These are phyloP conservation scores for Trapa incisa DNA, from an alignment of 345 rosid species.

Conservation along the genomic window DNA sequence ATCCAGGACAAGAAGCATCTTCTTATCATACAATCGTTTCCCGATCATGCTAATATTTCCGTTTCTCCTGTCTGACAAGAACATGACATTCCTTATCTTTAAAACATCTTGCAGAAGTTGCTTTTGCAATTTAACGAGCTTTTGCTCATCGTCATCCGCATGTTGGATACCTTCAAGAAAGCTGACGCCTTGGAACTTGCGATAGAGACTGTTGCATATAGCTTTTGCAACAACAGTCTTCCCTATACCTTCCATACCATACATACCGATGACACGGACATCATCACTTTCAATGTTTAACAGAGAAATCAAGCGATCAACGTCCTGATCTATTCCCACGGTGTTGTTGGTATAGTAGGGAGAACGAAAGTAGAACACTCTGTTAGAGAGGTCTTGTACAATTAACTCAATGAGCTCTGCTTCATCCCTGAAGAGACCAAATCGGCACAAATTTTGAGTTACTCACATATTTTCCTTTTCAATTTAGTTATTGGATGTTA, in stretches of 20 bases:
- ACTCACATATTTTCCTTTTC: too few species aligned
- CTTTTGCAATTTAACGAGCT: not conserved
- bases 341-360: not conserved
- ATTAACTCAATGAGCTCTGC: not conserved
- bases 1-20: slow-evolving; percentile 3
- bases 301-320: not conserved
- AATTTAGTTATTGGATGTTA: too few species aligned
- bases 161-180: not conserved
- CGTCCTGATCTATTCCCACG: not conserved
- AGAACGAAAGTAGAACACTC: not conserved
- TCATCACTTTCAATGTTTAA: not conserved
- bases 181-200: slow-evolving; percentile 4
- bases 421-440: slow-evolving; percentile 12
- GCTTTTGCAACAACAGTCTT: slow-evolving; percentile 2
- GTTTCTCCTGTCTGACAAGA: not conserved
- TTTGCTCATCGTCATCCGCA: not conserved
- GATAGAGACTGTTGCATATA: not conserved
- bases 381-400: not conserved
- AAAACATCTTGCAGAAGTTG: not conserved
- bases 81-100: not conserved
- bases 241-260: slow-evolving; percentile 9
- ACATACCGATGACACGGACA: not conserved
- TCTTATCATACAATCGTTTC: slow-evolving; percentile 1
- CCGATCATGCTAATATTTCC: not conserved
- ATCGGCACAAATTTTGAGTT: too few species aligned